Conservation (phyloP, 2,329 filamentous ascomycete species). For the Scolecobasidium constrictum region DNA sequence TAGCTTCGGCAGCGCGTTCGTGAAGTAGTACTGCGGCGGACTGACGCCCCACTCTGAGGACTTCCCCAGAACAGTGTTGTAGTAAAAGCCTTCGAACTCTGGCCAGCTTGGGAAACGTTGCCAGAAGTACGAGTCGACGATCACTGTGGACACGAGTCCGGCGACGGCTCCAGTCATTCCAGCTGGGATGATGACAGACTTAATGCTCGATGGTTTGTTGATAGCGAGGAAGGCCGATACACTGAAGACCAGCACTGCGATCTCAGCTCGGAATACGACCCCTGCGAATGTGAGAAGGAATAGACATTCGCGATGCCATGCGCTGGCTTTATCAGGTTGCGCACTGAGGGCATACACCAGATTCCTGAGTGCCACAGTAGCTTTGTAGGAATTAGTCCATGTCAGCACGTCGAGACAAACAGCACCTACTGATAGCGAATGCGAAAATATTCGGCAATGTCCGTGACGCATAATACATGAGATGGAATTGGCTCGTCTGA, state of each 20-base stretch:
- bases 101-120: slow-evolving; percentile 70
- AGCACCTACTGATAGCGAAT: slow-evolving; percentile 63
- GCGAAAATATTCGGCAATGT: slow-evolving; percentile 96
- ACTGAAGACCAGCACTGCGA: slow-evolving; percentile 67
- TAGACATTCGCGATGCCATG: slow-evolving; percentile 49
- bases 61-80: slow-evolving; percentile 76
- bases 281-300: slow-evolving; percentile 69
- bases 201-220: background rate
- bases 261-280: slow-evolving; percentile 78
- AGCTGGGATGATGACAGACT: slow-evolving; percentile 45
- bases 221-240: slow-evolving; percentile 36
- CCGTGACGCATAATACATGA: slow-evolving; percentile 84
- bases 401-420: background rate
- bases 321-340: background rate
- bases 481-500: slow-evolving; percentile 78
- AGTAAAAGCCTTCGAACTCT: slow-evolving; percentile 79
- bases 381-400: slow-evolving; percentile 27
- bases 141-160: slow-evolving; percentile 58
- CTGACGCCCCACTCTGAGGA: slow-evolving; percentile 81
- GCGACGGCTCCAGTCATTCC: slow-evolving; percentile 54
- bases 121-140: slow-evolving; percentile 91
- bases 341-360: slow-evolving; percentile 33
- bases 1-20: slow-evolving; percentile 68
- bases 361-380: slow-evolving; percentile 51
- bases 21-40: slow-evolving; percentile 79